Conservation (phyloP, 306 rosid genomes). For the Dryas octopetala region DNA sequence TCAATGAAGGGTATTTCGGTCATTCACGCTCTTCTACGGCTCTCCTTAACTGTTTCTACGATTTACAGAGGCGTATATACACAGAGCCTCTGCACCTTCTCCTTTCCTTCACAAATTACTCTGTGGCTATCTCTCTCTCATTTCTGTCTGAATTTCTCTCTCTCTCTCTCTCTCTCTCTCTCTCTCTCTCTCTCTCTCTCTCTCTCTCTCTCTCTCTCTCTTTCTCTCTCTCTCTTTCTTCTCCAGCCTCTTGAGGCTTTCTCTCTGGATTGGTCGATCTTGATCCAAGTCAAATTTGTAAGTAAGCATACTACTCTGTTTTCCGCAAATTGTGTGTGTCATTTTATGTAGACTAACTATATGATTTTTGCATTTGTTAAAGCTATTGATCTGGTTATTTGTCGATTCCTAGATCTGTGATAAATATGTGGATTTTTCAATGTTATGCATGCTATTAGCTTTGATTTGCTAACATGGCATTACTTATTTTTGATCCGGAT, state of each 20-base stretch:
- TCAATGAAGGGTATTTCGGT: conserved; percentile 9
- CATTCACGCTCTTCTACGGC: not conserved
- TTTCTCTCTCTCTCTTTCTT: not conserved
- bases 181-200: not conserved
- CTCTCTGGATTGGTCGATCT: conserved; percentile 18
- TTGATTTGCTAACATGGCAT: not conserved
- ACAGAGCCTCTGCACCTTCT: not conserved
- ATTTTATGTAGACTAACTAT: too few relatives aligned
- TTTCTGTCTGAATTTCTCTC: conserved; percentile 15
- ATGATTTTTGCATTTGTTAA: conserved; percentile 26
- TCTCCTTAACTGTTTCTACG: conserved; percentile 25
- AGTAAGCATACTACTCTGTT: conserved; percentile 17
- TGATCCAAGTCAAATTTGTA: conserved; percentile 27
- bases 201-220: conserved; percentile 1
- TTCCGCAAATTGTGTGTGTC: not conserved
- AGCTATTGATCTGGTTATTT: conserved; percentile 31
- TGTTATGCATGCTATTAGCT: not conserved
- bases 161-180: not conserved
- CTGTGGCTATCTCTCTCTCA: not conserved
- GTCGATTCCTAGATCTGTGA: conserved; percentile 50
- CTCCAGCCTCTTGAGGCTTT: not conserved
- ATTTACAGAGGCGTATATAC: not conserved
- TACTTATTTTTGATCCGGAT: conserved; percentile 25
- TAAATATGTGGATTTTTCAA: not conserved
- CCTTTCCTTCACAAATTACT: conserved; percentile 1